Evolutionary conservation across 2,329 filamentous ascomycete species (phyloP).

Genomic region (Colletotrichum theobromicola): DNA sequence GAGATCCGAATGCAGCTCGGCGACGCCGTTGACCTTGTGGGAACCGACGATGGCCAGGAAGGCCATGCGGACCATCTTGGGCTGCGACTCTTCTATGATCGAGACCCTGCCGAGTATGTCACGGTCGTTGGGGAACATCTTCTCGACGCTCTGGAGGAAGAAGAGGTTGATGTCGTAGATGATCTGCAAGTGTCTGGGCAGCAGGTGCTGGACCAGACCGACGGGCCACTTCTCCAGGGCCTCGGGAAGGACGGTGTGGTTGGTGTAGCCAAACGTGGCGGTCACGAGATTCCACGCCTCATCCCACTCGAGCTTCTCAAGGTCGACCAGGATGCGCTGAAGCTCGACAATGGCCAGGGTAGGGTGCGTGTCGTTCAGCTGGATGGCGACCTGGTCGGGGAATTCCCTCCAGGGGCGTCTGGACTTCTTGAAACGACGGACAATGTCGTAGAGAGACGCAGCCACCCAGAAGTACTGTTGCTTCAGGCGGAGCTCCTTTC

Average conservation of each 20-base stretch:
- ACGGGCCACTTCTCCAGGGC: conserved; percentile 99
- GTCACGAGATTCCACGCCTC: conserved; percentile 85
- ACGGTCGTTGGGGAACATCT: conserved; percentile 85
- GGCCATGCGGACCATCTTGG: conserved; percentile 99
- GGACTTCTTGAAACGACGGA: conserved; percentile 97
- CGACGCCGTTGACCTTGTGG: conserved; percentile 99
- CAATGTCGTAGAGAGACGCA: conserved; percentile 93
- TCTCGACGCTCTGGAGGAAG: conserved; percentile 92
- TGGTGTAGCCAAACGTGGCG: conserved; percentile 91
- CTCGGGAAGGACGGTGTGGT: conserved; percentile 97
- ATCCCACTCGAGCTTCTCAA: conserved; percentile 92
- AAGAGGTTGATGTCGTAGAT: conserved; percentile 98
- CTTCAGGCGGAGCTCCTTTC: conserved; percentile 96
- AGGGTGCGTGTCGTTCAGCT: conserved; percentile 97
- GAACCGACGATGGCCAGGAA: conserved; percentile 94
- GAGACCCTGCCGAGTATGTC: conserved; percentile 89
- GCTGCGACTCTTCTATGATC: conserved; percentile 95
- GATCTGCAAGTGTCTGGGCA: conserved; percentile 93
- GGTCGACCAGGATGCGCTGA: conserved; percentile 88
- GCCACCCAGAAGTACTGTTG: conserved; percentile 99
- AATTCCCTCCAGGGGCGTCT: conserved; percentile 92
- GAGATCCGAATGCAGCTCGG: conserved; percentile 94
- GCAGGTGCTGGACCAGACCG: conserved; percentile 85
- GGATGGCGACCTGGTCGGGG: conserved; percentile 92
- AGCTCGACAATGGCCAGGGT: conserved; percentile 96